Evolutionary conservation across 306 rosid genomes (phyloP).

Genomic region (Fragaria ananassa): DNA sequence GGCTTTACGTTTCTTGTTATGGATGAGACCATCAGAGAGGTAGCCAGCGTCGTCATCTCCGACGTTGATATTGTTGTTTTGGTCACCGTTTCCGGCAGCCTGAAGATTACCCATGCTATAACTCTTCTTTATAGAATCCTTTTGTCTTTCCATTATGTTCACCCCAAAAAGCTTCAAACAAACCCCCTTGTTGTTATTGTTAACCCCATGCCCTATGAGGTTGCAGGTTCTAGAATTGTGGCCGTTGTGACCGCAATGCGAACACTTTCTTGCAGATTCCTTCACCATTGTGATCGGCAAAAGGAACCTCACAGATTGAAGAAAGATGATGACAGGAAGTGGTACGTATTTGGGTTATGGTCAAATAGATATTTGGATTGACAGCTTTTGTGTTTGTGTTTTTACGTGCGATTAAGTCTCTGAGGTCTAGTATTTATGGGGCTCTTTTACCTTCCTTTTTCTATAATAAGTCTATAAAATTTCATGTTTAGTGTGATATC

Average conservation of each 20-base stretch:
- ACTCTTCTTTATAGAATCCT: conserved; percentile 35
- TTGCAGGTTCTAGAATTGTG: conserved; percentile 43
- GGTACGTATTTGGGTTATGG: not conserved
- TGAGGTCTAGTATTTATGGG: conserved; percentile 5
- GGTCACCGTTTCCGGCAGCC: conserved; percentile 1
- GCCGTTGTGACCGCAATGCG: conserved; percentile 39
- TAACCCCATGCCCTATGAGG: not conserved
- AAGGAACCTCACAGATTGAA: not conserved
- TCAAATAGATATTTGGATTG: not conserved
- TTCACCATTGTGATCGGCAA: conserved; percentile 27
- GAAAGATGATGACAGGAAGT: not conserved
- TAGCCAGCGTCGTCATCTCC: conserved; percentile 33
- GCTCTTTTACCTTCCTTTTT: not conserved
- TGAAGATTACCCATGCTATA: conserved; percentile 37
- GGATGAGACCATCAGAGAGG: conserved; percentile 45
- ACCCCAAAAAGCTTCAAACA: conserved; percentile 58
- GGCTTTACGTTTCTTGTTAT: conserved; percentile 27
- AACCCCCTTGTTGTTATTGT: conserved; percentile 3
- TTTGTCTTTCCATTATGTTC: conserved; percentile 28
- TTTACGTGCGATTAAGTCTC: not conserved
- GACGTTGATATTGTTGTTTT: conserved; percentile 2
- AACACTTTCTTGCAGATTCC: conserved; percentile 37
- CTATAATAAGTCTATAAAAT: not conserved
- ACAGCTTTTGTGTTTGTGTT: not conserved
- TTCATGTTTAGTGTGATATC: not conserved